Percentiles rank a stretch among this genome's conserved stretches.
Evolutionary conservation across 306 rosid species (phyloP).

Genomic region (Neltuma alba): DNA sequence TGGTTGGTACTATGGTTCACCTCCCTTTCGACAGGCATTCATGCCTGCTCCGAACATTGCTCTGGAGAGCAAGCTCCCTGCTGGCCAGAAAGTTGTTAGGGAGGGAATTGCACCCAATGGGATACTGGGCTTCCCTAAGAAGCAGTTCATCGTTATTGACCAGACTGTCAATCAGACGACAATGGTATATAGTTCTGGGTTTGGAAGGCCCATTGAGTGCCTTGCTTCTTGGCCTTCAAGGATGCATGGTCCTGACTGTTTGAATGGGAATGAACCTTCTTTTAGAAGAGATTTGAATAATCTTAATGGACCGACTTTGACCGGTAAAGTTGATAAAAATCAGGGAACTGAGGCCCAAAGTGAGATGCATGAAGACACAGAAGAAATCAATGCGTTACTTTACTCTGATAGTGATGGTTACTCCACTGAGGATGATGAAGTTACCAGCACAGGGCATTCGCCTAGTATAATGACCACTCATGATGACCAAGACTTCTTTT

Average conservation of each 20-base stretch:
- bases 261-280: constrained; percentile 40
- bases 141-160: constrained; percentile 72
- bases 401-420: constrained; percentile 75
- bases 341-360: constrained; percentile 58
- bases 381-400: constrained; percentile 90
- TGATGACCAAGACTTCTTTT: constrained; percentile 39
- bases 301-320: constrained; percentile 48
- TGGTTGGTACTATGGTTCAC: constrained; percentile 76
- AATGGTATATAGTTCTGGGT: constrained; percentile 60
- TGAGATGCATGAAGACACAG: constrained; percentile 94
- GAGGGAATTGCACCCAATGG: constrained; percentile 39
- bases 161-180: constrained; percentile 72
- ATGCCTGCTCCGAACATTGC: constrained; percentile 45
- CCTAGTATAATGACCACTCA: constrained; percentile 74
- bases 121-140: constrained; percentile 45
- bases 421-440: constrained; percentile 80
- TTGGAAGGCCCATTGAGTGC: constrained; percentile 56
- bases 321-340: constrained; percentile 49
- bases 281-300: constrained; percentile 40
- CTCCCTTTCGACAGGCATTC: constrained; percentile 57
- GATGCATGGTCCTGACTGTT: constrained; percentile 33
- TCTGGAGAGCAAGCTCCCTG: constrained; percentile 39
- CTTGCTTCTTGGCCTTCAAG: constrained; percentile 58
- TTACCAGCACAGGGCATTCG: constrained; percentile 96
- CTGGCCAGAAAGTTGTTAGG: constrained; percentile 29